Base-by-base conservation (phyloP, 768 basidiomycete genomes). In the Kwoniella heveanensis region DNA sequence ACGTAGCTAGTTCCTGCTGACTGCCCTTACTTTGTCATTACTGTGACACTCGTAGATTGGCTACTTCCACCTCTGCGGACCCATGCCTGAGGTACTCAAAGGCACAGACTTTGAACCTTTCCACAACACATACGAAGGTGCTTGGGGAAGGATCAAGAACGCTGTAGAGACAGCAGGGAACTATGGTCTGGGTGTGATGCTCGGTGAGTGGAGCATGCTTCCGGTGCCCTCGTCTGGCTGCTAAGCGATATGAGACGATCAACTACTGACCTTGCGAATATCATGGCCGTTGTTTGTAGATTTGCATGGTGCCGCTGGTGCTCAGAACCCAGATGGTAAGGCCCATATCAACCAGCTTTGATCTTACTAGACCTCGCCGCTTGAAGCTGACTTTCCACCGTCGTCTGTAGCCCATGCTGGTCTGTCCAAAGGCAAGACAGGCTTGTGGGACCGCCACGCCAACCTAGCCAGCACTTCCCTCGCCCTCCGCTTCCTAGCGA, bases 221-320 rank as follows among this genome's bases (percentile, higher is more conserved):
- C 32, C 32, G 32, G 32, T 36, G 32, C 7, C 32, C 6, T 47
- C 52, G 36, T 5, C 27, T 10, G 30, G 9, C 9, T 27, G 22
- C 53, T 17, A 37, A 55, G 60, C 62, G 25, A 66, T 47, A n/a
- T 17, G 21, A n/a, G 8, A 36, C 13, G 13, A 7, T 7, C 32
- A 36, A 13, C 13, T 13, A 12, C 2, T n/a, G 17, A 5, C 32
- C 32, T 6, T 13, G 6, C 32, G 7, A 36, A 36, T 36, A n/a
- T n/a, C n/a, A n/a, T n/a, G n/a, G n/a, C n/a, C 32, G 32, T 36
- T 36, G 32, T 36, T 13, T 44, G 3, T 48, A 71, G 74, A 93
- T 81, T 84, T 90, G 0, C 90, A 91, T 72, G 89, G 88, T 26
- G 90, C 86, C 29, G 90, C 92, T 0, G 92, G 92, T 86, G 76